phyloP scores from a whole-genome alignment of 2,329 filamentous ascomycete species.

The Elsinoe necatrix region DNA sequence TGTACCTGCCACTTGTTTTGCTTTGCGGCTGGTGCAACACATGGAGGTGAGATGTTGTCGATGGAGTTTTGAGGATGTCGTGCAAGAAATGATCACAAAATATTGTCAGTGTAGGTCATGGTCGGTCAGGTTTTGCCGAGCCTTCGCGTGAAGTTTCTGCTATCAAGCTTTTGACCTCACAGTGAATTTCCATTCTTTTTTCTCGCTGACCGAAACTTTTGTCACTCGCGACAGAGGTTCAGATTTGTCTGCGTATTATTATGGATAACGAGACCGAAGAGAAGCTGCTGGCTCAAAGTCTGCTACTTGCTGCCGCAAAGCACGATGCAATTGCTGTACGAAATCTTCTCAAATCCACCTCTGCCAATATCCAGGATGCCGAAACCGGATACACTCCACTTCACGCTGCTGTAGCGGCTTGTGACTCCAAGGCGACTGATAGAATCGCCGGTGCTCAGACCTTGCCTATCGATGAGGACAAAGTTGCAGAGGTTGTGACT shows the following conservation, averaged over 20 bases:
- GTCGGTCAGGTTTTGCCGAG: neutral
- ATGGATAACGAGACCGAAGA: slow-evolving; percentile 30
- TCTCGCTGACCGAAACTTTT: neutral
- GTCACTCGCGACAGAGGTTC: neutral
- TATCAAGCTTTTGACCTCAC: neutral
- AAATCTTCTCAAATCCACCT: slow-evolving; percentile 53
- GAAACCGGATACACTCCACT: slow-evolving; percentile 80
- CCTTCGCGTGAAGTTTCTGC: slow-evolving; percentile 5
- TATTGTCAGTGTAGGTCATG: neutral
- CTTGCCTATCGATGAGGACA: slow-evolving; percentile 40
- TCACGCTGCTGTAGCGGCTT: slow-evolving; percentile 71
- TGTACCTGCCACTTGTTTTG: neutral
- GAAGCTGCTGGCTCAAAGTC: slow-evolving; percentile 45
- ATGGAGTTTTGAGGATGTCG: neutral
- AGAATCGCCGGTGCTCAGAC: slow-evolving; percentile 23
- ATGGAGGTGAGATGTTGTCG: too few species aligned
- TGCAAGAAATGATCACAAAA: neutral
- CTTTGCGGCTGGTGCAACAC: too few species aligned
- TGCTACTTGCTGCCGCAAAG: slow-evolving; percentile 57
- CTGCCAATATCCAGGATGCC: slow-evolving; percentile 70
- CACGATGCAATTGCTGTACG: slow-evolving; percentile 62
- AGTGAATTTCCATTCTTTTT: neutral
- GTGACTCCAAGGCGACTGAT: slow-evolving; percentile 38
- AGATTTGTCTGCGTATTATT: neutral
- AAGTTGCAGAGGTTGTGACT: slow-evolving; percentile 59